Evolutionary conservation across 1,284 basidiomycete species (phyloP), one percentile per base, ranked within the genome.

Genomic region (Pterula multifida): DNA sequence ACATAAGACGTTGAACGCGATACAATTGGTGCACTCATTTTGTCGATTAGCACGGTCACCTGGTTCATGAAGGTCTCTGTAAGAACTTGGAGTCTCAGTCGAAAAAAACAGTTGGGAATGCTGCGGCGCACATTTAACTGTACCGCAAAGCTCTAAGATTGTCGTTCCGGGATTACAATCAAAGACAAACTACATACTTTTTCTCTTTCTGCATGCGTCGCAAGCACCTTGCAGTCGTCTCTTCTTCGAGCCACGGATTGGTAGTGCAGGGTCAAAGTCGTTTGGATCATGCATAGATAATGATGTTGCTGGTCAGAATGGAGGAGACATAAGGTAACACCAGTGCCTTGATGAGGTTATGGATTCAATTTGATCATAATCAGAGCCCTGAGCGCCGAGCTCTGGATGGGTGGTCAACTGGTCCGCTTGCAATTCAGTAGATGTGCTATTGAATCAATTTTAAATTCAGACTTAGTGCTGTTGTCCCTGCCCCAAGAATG

Each of bases 121-220:
- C n/a, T n/a, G n/a, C n/a, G n/a, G n/a, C 17, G 17, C 17, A 42
- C 39, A 42, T 42, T 42, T 42, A 9, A 42, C 39, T 42, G 19
- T 42, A 4, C 6, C 9, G 9, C 9, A 6, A 4, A 42, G 4
- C 19, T 11, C 9, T 9, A 6, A 42, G 6, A 11, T n/a, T 11
- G 32, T 35, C 9, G n/a, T 11, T 9, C 24, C 15, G 3, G 36
- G 24, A 6, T 3, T n/a, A n/a, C 3, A 44, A 23, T 21, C 4
- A 26, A 49, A 28, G 22, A 17, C 35, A 21, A 26, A 26, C 42
- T 49, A 45, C 49, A 13, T 12, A 50, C 49, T 32, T 32, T 50
- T 50, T 28, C 44, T 44, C 28, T 25, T 50, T 19, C 49, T 15
- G 17, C 49, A 50, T 17, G 39, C 22, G 26, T 50, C 49, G 26